Evolutionary conservation across 2,329 filamentous ascomycete species (phyloP).

Genomic region (Aaosphaeria pasadenensis): DNA sequence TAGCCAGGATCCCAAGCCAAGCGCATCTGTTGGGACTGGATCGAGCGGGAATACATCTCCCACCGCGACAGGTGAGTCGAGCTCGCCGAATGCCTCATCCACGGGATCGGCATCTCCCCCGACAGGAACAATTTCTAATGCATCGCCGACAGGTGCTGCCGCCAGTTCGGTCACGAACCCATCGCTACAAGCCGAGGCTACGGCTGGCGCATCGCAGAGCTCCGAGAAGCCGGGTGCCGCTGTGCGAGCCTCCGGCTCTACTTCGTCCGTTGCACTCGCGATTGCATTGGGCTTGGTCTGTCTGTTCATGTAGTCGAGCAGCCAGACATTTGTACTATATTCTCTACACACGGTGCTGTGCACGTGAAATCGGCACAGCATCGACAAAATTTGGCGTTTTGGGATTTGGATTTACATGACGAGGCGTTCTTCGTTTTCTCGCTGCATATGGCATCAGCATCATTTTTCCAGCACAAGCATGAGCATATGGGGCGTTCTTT

Average conservation of each 20-base stretch:
- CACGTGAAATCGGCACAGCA: too few relatives aligned
- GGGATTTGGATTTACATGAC: too few relatives aligned
- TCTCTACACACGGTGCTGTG: too few relatives aligned
- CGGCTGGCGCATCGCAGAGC: too few relatives aligned
- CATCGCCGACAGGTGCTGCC: not conserved
- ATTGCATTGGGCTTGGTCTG: conserved; percentile 2
- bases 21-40: not conserved
- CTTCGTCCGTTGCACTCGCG: conserved; percentile 1
- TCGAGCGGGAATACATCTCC: not conserved
- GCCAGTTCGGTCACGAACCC: too few relatives aligned
- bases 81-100: not conserved
- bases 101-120: not conserved
- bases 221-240: not conserved
- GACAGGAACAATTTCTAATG: not conserved
- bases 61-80: not conserved
- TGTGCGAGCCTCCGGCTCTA: not conserved
- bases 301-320: conserved; percentile 1
- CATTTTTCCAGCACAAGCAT: too few relatives aligned
- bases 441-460: too few relatives aligned
- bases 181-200: too few relatives aligned
- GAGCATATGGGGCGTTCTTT: too few relatives aligned
- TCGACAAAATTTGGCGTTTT: too few relatives aligned
- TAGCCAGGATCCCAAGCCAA: not conserved
- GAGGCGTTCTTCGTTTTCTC: too few relatives aligned
- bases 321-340: too few relatives aligned